phyloP scores from a whole-genome alignment of 1,139 yeast species.

The Casaregolazyma lundiana region DNA sequence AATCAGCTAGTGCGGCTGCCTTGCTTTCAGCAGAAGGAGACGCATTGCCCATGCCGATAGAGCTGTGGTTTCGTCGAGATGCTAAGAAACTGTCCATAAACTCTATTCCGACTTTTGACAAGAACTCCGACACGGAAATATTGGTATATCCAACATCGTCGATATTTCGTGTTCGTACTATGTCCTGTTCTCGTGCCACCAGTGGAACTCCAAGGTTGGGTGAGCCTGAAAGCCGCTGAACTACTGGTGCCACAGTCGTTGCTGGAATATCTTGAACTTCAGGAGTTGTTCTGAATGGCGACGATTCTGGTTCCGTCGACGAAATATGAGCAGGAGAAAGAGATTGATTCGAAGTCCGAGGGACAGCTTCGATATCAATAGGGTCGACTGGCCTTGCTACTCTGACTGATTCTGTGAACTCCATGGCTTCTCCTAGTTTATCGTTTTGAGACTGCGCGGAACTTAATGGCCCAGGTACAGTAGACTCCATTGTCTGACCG shows the following conservation, averaged over 20 bases:
- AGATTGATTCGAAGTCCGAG: not conserved
- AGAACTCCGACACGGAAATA: conserved; percentile 28
- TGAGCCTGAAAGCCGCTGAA: conserved; percentile 2
- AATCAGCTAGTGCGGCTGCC: conserved; percentile 25
- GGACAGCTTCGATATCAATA: not conserved
- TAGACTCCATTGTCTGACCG: no score
- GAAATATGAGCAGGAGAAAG: conserved; percentile 12
- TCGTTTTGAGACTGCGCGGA: not conserved
- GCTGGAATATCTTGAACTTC: conserved; percentile 20
- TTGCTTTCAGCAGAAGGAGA: conserved; percentile 10
- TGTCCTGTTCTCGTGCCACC: conserved; percentile 10
- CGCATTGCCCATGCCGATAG: conserved; percentile 24
- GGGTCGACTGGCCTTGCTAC: not conserved
- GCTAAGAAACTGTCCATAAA: conserved; percentile 33
- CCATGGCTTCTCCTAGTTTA: not conserved
- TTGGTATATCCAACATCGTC: conserved; percentile 12
- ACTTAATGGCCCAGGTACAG: no score
- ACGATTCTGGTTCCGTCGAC: conserved; percentile 12
- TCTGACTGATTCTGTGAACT: not conserved
- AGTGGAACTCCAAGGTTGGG: conserved; percentile 2
- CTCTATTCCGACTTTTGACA: conserved; percentile 29
- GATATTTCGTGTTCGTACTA: conserved; percentile 7
- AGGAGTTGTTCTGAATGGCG: conserved; percentile 7
- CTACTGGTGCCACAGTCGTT: conserved; percentile 14
- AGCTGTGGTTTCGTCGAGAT: conserved; percentile 28